A percentile compares a stretch with the other conserved stretches of the same genome.
Conservation (phyloP, 352 stramenopile genomes). For the Salisapilia sapeloensis region DNA sequence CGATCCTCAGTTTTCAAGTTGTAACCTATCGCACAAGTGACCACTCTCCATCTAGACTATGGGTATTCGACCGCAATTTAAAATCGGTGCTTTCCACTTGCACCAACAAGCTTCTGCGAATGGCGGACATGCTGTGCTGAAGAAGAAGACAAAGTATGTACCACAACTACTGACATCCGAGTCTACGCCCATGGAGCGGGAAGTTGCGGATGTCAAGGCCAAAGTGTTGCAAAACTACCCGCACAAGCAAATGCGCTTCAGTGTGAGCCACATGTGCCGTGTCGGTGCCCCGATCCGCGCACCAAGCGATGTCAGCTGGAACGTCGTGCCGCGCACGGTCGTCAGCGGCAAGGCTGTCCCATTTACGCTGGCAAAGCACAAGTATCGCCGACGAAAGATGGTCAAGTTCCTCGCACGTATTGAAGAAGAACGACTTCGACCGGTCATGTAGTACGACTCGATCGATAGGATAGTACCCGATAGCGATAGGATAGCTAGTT, state of each 20-base stretch:
- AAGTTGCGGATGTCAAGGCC: slow-evolving; percentile 37
- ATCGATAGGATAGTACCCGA: not conserved
- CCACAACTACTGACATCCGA: slow-evolving; percentile 13
- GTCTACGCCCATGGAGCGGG: slow-evolving; percentile 12
- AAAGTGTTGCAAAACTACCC: slow-evolving; percentile 25
- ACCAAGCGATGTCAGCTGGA: slow-evolving; percentile 25
- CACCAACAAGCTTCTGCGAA: slow-evolving; percentile 6
- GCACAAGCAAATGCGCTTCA: slow-evolving; percentile 29
- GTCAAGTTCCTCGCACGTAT: slow-evolving; percentile 6
- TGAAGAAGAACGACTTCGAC: slow-evolving; percentile 1
- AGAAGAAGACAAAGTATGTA: slow-evolving; percentile 13
- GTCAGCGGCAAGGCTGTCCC: slow-evolving; percentile 41
- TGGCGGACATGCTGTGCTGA: slow-evolving; percentile 10
- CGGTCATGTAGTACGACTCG: not conserved
- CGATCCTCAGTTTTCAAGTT: no score
- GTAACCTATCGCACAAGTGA: no score
- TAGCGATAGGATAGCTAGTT: no score
- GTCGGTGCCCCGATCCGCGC: slow-evolving; percentile 36
- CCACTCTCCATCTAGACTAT: slow-evolving; percentile 10
- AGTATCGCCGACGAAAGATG: slow-evolving; percentile 21
- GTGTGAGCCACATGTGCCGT: slow-evolving; percentile 37
- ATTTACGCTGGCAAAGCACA: slow-evolving; percentile 27
- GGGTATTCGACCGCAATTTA: slow-evolving; percentile 22
- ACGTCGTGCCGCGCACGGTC: slow-evolving; percentile 14
- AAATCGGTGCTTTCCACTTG: slow-evolving; percentile 4